phyloP scores from a whole-genome alignment of 805 yeast species.

The Candida fluviatilis region DNA sequence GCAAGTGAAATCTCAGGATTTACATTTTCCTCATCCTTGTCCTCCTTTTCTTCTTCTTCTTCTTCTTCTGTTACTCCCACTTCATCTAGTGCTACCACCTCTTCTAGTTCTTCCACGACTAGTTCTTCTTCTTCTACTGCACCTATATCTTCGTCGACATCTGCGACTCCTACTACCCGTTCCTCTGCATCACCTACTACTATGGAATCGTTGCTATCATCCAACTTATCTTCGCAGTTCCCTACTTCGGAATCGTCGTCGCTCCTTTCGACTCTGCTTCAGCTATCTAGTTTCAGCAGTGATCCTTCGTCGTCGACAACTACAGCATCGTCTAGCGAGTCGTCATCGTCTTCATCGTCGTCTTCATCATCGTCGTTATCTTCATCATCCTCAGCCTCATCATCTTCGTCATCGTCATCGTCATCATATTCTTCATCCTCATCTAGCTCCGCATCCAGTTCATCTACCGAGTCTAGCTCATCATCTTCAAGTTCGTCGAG shows the following conservation, averaged over 20 bases:
- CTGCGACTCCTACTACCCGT: neutral
- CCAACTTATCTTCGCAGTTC: neutral
- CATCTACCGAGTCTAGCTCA: neutral
- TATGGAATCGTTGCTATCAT: neutral
- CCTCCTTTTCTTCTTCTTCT: conserved; percentile 3
- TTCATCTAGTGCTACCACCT: no score
- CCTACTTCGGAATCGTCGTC: neutral
- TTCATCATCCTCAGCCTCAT: conserved; percentile 2
- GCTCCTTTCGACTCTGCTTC: neutral
- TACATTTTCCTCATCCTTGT: conserved; percentile 4
- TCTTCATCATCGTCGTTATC: conserved; percentile 7
- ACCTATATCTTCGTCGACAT: no score
- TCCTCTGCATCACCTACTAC: neutral
- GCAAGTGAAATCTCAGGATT: conserved; percentile 2
- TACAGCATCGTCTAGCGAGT: neutral
- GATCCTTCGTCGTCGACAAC: neutral
- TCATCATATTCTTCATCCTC: neutral
- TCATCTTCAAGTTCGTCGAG: neutral
- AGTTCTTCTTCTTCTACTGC: no score
- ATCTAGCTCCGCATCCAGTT: neutral
- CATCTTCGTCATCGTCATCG: neutral
- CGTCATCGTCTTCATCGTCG: conserved; percentile 2
- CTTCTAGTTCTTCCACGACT: neutral
- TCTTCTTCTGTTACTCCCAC: neutral
- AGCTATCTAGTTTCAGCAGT: neutral